Conservation (phyloP, 78 protist genomes). For the Salpingoeca rosetta region DNA sequence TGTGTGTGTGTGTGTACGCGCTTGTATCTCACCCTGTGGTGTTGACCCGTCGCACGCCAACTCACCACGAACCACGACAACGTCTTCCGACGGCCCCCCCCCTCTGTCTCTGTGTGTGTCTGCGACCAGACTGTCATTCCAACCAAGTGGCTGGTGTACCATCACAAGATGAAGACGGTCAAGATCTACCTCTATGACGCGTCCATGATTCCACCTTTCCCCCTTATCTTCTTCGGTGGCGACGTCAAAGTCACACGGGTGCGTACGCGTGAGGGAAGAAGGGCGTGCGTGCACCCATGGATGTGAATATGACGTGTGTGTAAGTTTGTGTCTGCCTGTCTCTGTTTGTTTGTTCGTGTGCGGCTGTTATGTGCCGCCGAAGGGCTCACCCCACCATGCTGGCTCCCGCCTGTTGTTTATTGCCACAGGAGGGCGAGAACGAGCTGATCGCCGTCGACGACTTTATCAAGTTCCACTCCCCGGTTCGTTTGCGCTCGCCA, state of each 20-base stretch:
- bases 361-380: not conserved
- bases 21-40: too few species aligned
- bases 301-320: too few species aligned
- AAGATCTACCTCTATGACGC: constrained; percentile 29
- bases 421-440: not conserved
- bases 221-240: constrained; percentile 46
- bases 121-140: not conserved
- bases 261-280: too few species aligned
- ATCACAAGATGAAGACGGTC: constrained; percentile 12
- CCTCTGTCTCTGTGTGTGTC: not conserved
- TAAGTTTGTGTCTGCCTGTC: not conserved
- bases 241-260: too few species aligned
- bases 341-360: not conserved
- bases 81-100: too few species aligned
- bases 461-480: not conserved
- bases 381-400: not conserved
- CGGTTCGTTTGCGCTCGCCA: not conserved
- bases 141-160: constrained; percentile 1
- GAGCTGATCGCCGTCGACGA: not conserved
- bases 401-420: not conserved
- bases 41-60: too few species aligned
- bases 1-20: too few species aligned
- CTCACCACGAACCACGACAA: too few species aligned
- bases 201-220: constrained; percentile 25
- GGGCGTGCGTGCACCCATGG: too few species aligned